Evolutionary conservation across 768 basidiomycete genomes (phyloP), one percentile per base, ranked within the genome.

Genomic region (Pulveroboletus ravenelii): DNA sequence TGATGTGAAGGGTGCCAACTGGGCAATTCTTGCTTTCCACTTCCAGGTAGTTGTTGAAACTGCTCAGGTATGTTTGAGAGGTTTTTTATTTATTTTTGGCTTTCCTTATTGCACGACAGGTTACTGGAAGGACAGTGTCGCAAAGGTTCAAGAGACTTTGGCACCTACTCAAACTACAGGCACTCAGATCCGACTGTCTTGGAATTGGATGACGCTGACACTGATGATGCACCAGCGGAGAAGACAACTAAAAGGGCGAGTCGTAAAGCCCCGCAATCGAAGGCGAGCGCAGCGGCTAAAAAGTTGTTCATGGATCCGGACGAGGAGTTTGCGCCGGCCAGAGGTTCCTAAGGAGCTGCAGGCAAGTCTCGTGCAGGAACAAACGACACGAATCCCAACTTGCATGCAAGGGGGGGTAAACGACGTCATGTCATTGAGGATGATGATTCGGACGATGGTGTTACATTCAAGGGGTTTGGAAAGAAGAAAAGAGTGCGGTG

Each of bases 361-460:
- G 32, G 50, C 34, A 40, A 57, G 47, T 17, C 53, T 1, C 49
- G 12, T 27, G 43, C 34, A 32, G 35, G 23, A 29, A 47, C 63
- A 29, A 54, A 34, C 1, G 57, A 55, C 1, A 1, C 43, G 5
- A 40, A 27, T 27, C 48, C 46, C 25, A 46, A 20, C 4, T 15
- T 56, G 17, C 58, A 61, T 10, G 15, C 51, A 10, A 58, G 48
- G 35, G 52, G 38, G 12, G 56, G 41, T 32, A 70, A 66, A 53
- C 59, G 59, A 41, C 61, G 60, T 9, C 69, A 72, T 30, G 65
- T 76, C 10, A 65, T 81, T 32, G 68, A 75, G 4, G 81, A 82
- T 49, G 84, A 87, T 59, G 85, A 85, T 62, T 85, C 83, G 10
- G 87, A 87, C 58, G 82, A 87, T 50, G 85, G 76, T 6, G 78